Conservation (phyloP, 2,329 filamentous ascomycete genomes). For the Pestalotiopsis sp. region DNA sequence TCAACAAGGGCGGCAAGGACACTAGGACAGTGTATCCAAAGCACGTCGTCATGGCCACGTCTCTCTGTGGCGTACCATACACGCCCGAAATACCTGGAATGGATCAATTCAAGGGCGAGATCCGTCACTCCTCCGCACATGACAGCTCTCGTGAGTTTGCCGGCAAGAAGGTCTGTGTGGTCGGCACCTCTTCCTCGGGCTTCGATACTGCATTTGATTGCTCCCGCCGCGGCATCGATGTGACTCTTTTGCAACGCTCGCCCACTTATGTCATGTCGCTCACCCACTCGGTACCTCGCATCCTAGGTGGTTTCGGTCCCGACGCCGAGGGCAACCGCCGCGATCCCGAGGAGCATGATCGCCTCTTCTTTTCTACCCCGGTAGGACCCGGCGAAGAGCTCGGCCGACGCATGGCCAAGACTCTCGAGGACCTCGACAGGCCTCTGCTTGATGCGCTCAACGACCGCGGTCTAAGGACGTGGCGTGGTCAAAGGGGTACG, state of each 20-base stretch:
- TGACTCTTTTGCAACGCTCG: constrained; percentile 63
- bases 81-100: constrained; percentile 60
- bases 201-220: constrained; percentile 63
- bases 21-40: constrained; percentile 60
- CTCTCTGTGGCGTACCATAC: constrained; percentile 68
- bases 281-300: constrained; percentile 23
- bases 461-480: constrained; percentile 60
- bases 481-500: constrained; percentile 55
- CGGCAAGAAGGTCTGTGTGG: constrained; percentile 56
- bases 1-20: constrained; percentile 36
- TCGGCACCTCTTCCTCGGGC: constrained; percentile 62
- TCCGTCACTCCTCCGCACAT: constrained; percentile 48
- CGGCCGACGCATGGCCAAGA: constrained; percentile 48
- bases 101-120: constrained; percentile 53
- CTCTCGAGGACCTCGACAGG: constrained; percentile 38
- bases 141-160: constrained; percentile 50
- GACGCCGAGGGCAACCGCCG: constrained; percentile 37
- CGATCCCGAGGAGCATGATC: constrained; percentile 67
- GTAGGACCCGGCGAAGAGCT: constrained; percentile 61
- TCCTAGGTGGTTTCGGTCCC: constrained; percentile 41
- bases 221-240: constrained; percentile 58
- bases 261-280: constrained; percentile 58
- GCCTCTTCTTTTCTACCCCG: constrained; percentile 61
- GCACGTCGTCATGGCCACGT: constrained; percentile 69
- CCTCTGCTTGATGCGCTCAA: constrained; percentile 49